Evolutionary conservation across 306 rosid species (phyloP).

Genomic region (Potentilla sterilis): DNA sequence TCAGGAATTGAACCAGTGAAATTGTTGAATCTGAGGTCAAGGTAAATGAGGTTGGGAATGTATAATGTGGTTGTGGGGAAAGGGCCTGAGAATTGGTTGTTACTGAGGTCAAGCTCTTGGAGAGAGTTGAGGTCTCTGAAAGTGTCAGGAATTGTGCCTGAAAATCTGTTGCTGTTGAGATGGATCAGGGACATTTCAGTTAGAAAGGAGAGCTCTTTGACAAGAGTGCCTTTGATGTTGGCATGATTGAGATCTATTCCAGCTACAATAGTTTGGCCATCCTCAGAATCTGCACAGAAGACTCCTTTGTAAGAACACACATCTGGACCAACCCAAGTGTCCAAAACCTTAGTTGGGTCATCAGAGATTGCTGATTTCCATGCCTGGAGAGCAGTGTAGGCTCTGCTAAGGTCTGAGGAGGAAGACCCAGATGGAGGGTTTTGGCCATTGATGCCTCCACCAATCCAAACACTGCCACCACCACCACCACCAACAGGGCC

Average conservation of each 20-base stretch:
- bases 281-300: constrained; percentile 59
- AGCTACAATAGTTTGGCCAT: constrained; percentile 42
- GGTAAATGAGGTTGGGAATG: constrained; percentile 72
- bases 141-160: constrained; percentile 65
- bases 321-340: constrained; percentile 67
- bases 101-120: constrained; percentile 86
- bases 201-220: constrained; percentile 71
- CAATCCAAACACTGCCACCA: constrained; percentile 52
- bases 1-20: constrained; percentile 75
- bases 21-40: constrained; percentile 81
- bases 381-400: constrained; percentile 76
- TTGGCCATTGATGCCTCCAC: constrained; percentile 57
- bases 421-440: constrained; percentile 42
- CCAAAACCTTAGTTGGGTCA: constrained; percentile 63
- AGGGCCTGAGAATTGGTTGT: constrained; percentile 77
- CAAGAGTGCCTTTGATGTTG: constrained; percentile 74
- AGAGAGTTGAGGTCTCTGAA: constrained; percentile 54
- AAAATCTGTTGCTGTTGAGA: constrained; percentile 79
- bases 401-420: constrained; percentile 41
- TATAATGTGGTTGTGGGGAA: constrained; percentile 58
- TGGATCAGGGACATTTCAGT: constrained; percentile 70
- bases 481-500: constrained; percentile 25
- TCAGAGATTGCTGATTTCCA: constrained; percentile 91
- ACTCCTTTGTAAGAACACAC: constrained; percentile 91
- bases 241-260: constrained; percentile 98